Conservation (phyloP, 495 filamentous ascomycete species). For the Neurospora tetrasperma region DNA sequence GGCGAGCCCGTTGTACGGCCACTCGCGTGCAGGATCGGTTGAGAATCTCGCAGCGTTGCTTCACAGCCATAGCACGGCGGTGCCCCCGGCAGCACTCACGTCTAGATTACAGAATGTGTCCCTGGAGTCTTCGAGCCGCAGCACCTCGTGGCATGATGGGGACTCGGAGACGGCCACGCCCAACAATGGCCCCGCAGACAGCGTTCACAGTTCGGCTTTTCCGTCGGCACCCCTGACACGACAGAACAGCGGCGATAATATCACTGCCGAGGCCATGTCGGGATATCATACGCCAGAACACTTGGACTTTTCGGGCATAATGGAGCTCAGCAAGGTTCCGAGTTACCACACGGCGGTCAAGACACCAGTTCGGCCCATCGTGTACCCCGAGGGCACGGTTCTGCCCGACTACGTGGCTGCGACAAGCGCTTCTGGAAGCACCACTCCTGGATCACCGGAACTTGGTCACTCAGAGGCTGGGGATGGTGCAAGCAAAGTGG, state of each 20-base stretch:
- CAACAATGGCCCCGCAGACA: slow-evolving; percentile 17
- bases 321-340: slow-evolving; percentile 61
- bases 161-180: slow-evolving; percentile 23
- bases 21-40: slow-evolving; percentile 64
- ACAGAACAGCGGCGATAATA: slow-evolving; percentile 52
- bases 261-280: slow-evolving; percentile 2
- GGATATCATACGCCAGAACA: slow-evolving; percentile 40
- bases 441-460: background rate
- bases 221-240: slow-evolving; percentile 39
- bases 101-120: slow-evolving; percentile 52
- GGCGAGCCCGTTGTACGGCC: slow-evolving; percentile 63
- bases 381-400: slow-evolving; percentile 11
- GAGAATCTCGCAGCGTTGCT: slow-evolving; percentile 58
- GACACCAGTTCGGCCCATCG: slow-evolving; percentile 38
- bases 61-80: slow-evolving; percentile 30
- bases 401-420: slow-evolving; percentile 36
- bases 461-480: background rate
- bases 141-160: slow-evolving; percentile 20
- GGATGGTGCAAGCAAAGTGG: background rate
- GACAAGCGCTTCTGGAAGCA: slow-evolving; percentile 23
- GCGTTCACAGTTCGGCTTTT: slow-evolving; percentile 19
- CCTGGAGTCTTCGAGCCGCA: slow-evolving; percentile 26
- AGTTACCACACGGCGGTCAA: slow-evolving; percentile 71
- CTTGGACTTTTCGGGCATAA: slow-evolving; percentile 51
- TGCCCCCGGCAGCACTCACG: slow-evolving; percentile 53